Evolutionary conservation across 768 basidiomycete species (phyloP).

Genomic region (Myochromella boudieri): DNA sequence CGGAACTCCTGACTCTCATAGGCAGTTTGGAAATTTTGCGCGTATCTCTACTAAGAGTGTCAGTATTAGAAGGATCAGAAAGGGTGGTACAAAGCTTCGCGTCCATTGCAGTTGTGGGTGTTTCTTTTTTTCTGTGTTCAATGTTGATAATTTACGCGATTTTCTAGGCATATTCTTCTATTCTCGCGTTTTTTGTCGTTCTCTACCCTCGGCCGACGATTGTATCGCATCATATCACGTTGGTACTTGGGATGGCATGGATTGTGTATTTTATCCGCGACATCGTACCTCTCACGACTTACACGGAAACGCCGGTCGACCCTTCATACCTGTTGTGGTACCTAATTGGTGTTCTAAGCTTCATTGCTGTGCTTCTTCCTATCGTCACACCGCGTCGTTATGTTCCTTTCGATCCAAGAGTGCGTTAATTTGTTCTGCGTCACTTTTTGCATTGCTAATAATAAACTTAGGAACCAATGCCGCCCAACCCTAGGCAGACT

Average conservation of each 20-base stretch:
- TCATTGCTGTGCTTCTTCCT: conserved; percentile 51
- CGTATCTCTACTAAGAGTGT: conserved; percentile 9
- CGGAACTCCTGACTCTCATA: conserved; percentile 10
- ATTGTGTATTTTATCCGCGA: conserved; percentile 54
- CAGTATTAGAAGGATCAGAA: neutral
- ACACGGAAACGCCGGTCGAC: conserved; percentile 45
- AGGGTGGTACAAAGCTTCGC: conserved; percentile 4
- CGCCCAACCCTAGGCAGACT: conserved; percentile 48
- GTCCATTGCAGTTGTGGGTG: conserved; percentile 9
- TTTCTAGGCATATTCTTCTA: conserved; percentile 12
- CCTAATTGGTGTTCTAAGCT: conserved; percentile 43
- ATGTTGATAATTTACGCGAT: neutral
- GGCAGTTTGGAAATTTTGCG: conserved; percentile 15
- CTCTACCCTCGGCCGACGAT: conserved; percentile 7
- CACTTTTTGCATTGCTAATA: neutral
- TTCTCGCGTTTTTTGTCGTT: conserved; percentile 11
- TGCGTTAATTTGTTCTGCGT: conserved; percentile 4
- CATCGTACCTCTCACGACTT: conserved; percentile 58
- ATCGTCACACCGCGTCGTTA: conserved; percentile 54
- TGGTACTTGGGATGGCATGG: conserved; percentile 12
- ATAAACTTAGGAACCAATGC: conserved; percentile 29
- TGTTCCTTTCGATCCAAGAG: conserved; percentile 51
- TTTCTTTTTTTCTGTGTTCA: neutral
- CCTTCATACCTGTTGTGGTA: conserved; percentile 50
- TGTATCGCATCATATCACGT: conserved; percentile 4